Evolutionary conservation across 805 yeast species (phyloP).

Genomic region (Myxozyma sirexii): DNA sequence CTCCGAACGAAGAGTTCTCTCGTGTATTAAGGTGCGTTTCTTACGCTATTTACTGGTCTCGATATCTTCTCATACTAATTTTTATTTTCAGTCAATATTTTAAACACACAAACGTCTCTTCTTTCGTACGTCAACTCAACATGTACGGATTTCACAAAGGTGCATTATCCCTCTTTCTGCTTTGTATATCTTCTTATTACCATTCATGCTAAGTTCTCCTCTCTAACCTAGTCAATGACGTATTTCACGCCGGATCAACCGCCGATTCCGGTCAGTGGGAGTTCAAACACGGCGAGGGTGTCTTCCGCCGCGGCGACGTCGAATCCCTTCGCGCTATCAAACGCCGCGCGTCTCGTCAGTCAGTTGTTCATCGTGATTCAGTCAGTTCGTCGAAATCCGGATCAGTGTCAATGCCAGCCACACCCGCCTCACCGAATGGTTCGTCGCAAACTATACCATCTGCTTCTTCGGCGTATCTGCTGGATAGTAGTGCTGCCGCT

Average conservation of each 20-base stretch:
- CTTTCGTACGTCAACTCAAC: constrained; percentile 90
- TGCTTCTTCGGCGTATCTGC: constrained; percentile 13
- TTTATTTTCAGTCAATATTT: constrained; percentile 55
- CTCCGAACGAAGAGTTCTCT: constrained; percentile 85
- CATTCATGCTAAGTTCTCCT: constrained; percentile 33
- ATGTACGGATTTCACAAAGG: constrained; percentile 93
- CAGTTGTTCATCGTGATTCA: constrained; percentile 29
- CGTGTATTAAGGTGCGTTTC: constrained; percentile 54
- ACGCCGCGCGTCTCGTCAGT: constrained; percentile 63
- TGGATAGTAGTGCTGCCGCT: constrained; percentile 1
- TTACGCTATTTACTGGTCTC: neutral
- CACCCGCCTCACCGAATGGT: constrained; percentile 29
- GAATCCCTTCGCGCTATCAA: constrained; percentile 75
- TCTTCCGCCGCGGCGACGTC: constrained; percentile 78
- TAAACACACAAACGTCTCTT: constrained; percentile 91
- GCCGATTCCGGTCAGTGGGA: constrained; percentile 63
- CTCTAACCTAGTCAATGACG: constrained; percentile 40
- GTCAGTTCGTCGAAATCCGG: constrained; percentile 51
- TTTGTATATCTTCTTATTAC: neutral
- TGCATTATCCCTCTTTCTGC: constrained; percentile 40
- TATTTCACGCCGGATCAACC: constrained; percentile 38
- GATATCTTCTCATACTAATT: neutral
- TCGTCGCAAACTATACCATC: constrained; percentile 2
- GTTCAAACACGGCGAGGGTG: constrained; percentile 79
- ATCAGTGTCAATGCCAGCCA: constrained; percentile 28